Percentiles rank a stretch among this genome's conserved stretches.
phyloP scores from a whole-genome alignment of 129 eudicot genomes.

The Chrysanthemum makinoi region DNA sequence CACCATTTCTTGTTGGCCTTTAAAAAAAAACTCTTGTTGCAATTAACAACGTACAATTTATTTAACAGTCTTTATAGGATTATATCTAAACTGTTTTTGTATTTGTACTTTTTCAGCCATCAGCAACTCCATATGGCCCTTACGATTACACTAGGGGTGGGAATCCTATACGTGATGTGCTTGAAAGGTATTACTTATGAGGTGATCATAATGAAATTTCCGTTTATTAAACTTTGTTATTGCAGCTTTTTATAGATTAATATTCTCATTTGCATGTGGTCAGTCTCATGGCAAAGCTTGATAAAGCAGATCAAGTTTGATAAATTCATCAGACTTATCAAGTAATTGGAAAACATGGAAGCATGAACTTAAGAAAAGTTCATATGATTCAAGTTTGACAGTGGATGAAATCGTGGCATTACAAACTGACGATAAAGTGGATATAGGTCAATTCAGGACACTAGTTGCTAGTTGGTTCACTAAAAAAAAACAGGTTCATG shows the following conservation, averaged over 20 bases:
- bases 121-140: constrained; percentile 71
- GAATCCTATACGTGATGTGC: constrained; percentile 83
- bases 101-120: constrained; percentile 49
- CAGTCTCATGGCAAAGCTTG: constrained; percentile 90
- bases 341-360: too few species aligned
- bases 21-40: neutral
- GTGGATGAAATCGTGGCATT: too few species aligned
- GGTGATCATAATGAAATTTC: neutral
- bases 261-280: constrained; percentile 5
- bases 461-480: too few species aligned
- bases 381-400: too few species aligned
- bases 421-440: too few species aligned
- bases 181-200: constrained; percentile 57
- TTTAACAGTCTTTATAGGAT: neutral
- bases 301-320: constrained; percentile 91
- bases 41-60: neutral
- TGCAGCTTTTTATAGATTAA: neutral
- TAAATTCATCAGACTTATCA: too few species aligned
- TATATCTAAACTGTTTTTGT: neutral
- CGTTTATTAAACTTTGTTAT: neutral
- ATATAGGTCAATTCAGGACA: too few species aligned
- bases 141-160: constrained; percentile 97
- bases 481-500: too few species aligned
- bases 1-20: neutral
- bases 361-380: too few species aligned